Base-by-base conservation (phyloP, 805 yeast genomes). In the Martiniozyma abietophila region DNA sequence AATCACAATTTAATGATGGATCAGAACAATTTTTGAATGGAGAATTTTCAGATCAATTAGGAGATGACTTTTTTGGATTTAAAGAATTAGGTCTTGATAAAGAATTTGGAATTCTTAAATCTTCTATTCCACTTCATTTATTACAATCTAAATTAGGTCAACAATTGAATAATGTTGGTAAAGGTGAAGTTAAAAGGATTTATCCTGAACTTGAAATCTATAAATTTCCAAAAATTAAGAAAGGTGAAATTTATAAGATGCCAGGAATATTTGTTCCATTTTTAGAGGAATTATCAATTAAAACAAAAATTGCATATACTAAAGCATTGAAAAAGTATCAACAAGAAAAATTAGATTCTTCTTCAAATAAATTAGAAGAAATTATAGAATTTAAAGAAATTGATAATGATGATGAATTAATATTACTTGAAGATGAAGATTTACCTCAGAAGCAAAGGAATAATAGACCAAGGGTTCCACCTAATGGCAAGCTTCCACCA, bases 41-140 rank as follows among this genome's bases (percentile, higher is more conserved):
- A 38, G 96, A 88, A 49, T 92, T 92, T 54, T 80, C 96, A 1
- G 80, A 74, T 47, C 96, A 88, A 41, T 62, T 92, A 25, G 98
- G 97, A 6, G 98, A 89, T 48, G 99, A 92, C 59, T 92, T 88
- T 68, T 94, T 94, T 61, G 99, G 99, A 0, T 94, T 92, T 65
- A 81, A 73, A 51, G 97, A 89, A 45, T 64, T 92, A 31, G 98
- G 98, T 0, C 62, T 92, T 34, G 97, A 89, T 49, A 83, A 80
- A 48, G 99, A 92, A 55, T 80, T 85, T 54, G 88, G 89, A 8
- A 63, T 89, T 52, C 59, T 86, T 32, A 80, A 88, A 19, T 71
- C 88, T 3, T 74, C 95, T 0, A 85, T 92, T 18, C 98, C 99
- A 2, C 64, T 94, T 28, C 95, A 89, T 56, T 62, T 92, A 38